Conservation (phyloP, 2,329 filamentous ascomycete genomes). For the Paramyrothecium roridum region DNA sequence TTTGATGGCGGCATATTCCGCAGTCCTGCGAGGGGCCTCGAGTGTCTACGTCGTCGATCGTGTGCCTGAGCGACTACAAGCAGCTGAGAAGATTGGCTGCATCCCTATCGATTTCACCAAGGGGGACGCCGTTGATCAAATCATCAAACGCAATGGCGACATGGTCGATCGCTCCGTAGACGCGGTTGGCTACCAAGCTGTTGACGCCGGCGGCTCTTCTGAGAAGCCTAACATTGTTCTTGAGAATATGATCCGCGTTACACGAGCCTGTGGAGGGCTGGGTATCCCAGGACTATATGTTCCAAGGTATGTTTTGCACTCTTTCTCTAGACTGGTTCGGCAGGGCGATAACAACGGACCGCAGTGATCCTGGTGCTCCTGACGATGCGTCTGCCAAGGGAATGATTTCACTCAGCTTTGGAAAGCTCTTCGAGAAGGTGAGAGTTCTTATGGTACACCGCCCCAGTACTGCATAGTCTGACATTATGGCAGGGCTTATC, state of each 20-base stretch:
- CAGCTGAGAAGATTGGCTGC: slow-evolving; percentile 60
- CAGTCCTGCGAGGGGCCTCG: slow-evolving; percentile 56
- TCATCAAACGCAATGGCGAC: slow-evolving; percentile 54
- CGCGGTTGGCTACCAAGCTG: slow-evolving; percentile 64
- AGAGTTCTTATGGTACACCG: not conserved
- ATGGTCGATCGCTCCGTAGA: slow-evolving; percentile 65
- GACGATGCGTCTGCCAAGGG: slow-evolving; percentile 60
- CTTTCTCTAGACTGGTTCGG: not conserved
- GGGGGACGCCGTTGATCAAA: slow-evolving; percentile 57
- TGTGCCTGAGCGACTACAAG: slow-evolving; percentile 54
- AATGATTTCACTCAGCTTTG: slow-evolving; percentile 61
- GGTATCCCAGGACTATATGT: slow-evolving; percentile 55
- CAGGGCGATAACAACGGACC: slow-evolving; percentile 4
- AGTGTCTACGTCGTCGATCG: slow-evolving; percentile 62
- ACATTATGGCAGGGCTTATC: slow-evolving; percentile 44
- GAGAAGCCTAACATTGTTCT: slow-evolving; percentile 62
- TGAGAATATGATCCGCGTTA: slow-evolving; percentile 62
- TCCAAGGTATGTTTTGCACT: slow-evolving; percentile 24
- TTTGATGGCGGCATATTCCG: slow-evolving; percentile 64
- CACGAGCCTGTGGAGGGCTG: slow-evolving; percentile 57
- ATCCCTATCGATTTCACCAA: slow-evolving; percentile 59
- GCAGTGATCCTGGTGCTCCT: slow-evolving; percentile 57
- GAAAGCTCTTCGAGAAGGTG: slow-evolving; percentile 67
- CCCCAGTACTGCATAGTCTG: not conserved
- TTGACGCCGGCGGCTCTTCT: slow-evolving; percentile 49